Percentiles rank a stretch among this genome's conserved stretches.
Evolutionary conservation across 495 filamentous ascomycete species (phyloP).

Genomic region (Aspergillus panamensis): DNA sequence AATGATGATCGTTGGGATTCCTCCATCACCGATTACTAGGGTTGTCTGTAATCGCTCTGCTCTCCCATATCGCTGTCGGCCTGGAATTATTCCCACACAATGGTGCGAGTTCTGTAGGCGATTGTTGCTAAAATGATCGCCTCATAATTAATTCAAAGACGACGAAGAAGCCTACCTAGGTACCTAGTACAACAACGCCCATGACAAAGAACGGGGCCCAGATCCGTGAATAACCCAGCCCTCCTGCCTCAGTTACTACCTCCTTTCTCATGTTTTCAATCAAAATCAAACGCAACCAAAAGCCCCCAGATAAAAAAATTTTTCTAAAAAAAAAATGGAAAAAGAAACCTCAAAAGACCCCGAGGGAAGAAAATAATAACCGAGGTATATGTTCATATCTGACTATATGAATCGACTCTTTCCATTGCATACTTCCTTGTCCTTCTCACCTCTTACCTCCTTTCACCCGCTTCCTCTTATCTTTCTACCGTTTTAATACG

Average conservation of each 20-base stretch:
- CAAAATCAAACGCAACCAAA: not conserved
- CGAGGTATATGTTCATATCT: too few relatives aligned
- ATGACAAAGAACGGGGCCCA: not conserved
- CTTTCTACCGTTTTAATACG: not conserved
- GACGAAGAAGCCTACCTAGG: too few relatives aligned
- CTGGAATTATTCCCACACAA: not conserved
- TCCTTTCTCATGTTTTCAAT: not conserved
- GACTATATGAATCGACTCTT: too few relatives aligned
- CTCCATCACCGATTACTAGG: not conserved
- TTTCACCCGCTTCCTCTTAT: not conserved
- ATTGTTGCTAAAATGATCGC: not conserved
- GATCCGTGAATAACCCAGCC: not conserved
- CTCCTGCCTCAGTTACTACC: not conserved
- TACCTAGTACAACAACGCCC: too few relatives aligned
- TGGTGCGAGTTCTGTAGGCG: not conserved
- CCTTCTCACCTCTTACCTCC: not conserved
- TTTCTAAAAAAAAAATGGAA: too few relatives aligned
- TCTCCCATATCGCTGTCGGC: not conserved
- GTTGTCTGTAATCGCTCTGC: not conserved
- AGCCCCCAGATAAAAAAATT: too few relatives aligned
- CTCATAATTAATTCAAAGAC: not conserved
- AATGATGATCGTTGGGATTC: not conserved
- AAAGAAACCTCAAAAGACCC: too few relatives aligned
- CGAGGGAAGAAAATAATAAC: too few relatives aligned
- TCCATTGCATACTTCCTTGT: too few relatives aligned